Evolutionary conservation across 2,329 filamentous ascomycete species (phyloP), one percentile per base, ranked within the genome.

Genomic region (Alternaria conjuncta): DNA sequence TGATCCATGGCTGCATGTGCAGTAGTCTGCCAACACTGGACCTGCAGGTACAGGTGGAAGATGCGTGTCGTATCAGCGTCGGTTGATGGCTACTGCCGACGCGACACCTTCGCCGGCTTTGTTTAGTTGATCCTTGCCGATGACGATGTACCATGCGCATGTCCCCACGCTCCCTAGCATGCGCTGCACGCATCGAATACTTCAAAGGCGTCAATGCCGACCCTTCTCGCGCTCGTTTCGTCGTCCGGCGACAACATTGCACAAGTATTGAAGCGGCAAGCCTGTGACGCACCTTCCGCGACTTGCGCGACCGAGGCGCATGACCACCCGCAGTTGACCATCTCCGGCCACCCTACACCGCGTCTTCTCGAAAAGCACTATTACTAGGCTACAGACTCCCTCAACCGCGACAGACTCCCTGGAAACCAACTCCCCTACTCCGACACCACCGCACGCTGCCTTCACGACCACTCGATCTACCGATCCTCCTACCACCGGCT

Each of bases 261-360:
- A 26, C 4, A 59, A 46, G 15, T 41, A 36, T 58, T 54, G 25
- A 41, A 46, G 32, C 28, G 47, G 55, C 53, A 21, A 45, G 44
- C 55, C 61, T 61, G 69, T 61, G 50, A 63, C 63, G 66, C 65
- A 57, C 51, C 66, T 71, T 63, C 71, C 69, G 68, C 70, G 65
- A 65, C 65, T 67, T 60, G 58, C 64, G 65, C 64, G 55, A 64
- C 67, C 69, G 15, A 51, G 44, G 49, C 60, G 63, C 71, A 67
- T 73, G 71, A 72, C 68, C 68, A 55, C 50, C 49, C 53, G 62
- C 53, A 63, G 53, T 68, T 61, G 62, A 64, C 61, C 32, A 47
- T 44, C 45, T 55, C 47, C 55, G 51, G 57, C 61, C 57, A 60
- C 61, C 63, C 66, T 61, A 65, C 65, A 68, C 65, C 59, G 67